These are phyloP conservation scores for Phytopythium cucurbitacearum DNA, from an alignment of 352 stramenopile species.

Conservation along the genomic window DNA sequence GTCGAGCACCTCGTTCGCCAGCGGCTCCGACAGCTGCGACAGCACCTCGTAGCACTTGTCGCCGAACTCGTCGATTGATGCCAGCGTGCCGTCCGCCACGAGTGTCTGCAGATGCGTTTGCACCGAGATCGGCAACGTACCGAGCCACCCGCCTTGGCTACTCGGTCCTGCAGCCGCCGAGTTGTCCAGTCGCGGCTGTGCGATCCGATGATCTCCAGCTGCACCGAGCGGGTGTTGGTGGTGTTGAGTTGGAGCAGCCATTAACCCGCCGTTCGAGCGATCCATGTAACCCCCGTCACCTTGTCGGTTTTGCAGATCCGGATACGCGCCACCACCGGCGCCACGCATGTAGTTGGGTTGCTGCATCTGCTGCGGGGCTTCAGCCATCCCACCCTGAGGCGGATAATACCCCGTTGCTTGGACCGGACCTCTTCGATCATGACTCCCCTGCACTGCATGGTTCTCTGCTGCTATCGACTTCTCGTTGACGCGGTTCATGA, in stretches of 20 bases:
- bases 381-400: background rate
- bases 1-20: conserved; percentile 73
- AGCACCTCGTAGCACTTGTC: conserved; percentile 83
- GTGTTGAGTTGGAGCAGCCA: conserved; percentile 7
- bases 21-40: conserved; percentile 59
- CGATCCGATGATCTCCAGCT: background rate
- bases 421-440: background rate
- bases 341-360: no score
- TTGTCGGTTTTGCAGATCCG: no score
- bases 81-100: conserved; percentile 43
- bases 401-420: background rate
- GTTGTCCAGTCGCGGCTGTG: no score
- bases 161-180: no score
- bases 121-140: conserved; percentile 43
- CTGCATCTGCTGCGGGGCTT: background rate
- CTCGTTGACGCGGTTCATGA: conserved; percentile 82
- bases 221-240: background rate
- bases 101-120: conserved; percentile 67
- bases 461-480: conserved; percentile 40
- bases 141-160: no score
- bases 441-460: background rate
- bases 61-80: conserved; percentile 67
- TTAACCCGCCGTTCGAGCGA: background rate
- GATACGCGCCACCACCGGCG: background rate
- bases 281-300: no score